phyloP scores from a whole-genome alignment of 1,139 yeast genomes.

The Sugiyamaella pinicola region DNA sequence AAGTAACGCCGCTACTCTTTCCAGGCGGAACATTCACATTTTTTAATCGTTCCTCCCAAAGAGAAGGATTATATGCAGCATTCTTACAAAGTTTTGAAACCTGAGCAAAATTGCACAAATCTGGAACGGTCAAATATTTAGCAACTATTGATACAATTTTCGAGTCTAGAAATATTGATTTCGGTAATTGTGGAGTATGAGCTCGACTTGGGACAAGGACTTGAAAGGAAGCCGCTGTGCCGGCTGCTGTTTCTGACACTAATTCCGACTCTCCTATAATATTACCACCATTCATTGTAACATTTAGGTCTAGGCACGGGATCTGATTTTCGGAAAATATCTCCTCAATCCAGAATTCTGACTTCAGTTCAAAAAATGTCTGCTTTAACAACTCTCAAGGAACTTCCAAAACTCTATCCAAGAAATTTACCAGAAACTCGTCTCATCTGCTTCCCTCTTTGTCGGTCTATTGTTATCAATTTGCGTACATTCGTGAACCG shows the following conservation, averaged over 20 bases:
- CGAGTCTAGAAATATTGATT: slow-evolving; percentile 3
- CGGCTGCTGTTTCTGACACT: not conserved
- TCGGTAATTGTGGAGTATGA: slow-evolving; percentile 1
- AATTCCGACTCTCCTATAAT: not conserved
- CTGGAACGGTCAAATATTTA: slow-evolving; percentile 35
- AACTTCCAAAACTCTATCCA: too few species aligned
- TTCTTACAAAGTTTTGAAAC: slow-evolving; percentile 45
- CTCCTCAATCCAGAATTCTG: not conserved
- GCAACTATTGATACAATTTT: slow-evolving; percentile 20
- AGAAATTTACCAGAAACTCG: not conserved
- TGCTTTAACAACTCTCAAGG: too few species aligned
- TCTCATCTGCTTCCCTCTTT: too few species aligned
- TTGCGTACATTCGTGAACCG: too few species aligned
- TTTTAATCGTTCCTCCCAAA: slow-evolving; percentile 58
- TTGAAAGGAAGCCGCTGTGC: slow-evolving; percentile 4
- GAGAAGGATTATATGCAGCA: slow-evolving; percentile 40
- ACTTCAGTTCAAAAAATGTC: not conserved
- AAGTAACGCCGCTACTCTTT: not conserved
- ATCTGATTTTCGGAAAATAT: too few species aligned
- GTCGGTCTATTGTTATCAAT: too few species aligned
- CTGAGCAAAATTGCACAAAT: slow-evolving; percentile 35
- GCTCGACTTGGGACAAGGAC: slow-evolving; percentile 7
- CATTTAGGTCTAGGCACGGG: not conserved
- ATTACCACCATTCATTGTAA: not conserved
- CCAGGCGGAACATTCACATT: slow-evolving; percentile 43